Base-by-base conservation (phyloP, 805 yeast genomes). In the Candida easanensis region DNA sequence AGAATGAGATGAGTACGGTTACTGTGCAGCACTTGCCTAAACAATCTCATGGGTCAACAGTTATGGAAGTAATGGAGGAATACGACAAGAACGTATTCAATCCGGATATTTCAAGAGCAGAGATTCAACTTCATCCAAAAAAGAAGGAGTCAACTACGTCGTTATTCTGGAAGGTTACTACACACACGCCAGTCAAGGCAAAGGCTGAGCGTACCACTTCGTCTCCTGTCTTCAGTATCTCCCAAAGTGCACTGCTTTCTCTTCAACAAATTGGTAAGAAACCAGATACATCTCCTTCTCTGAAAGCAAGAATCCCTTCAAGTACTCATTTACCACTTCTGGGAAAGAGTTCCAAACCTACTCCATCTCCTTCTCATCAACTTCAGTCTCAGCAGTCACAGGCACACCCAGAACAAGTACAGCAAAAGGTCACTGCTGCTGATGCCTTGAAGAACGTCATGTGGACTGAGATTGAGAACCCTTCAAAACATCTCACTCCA, bases 1-100 rank as follows among this genome's bases (percentile, higher is more conserved):
- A 91, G 56, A 88, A 87, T 54, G 97, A 93, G 56, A 69, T 82
- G 44, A 79, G 81, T 50, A 79, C 84, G 11, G 77, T 84, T 7
- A 77, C 80, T 8, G 76, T 90, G 10, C 82, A 80, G 15, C 74
- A 82, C 39, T 64, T 89, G 39, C 72, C 69, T 1, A 45, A 59
- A n/a, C 10, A 26, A 44, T 21, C 46, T 37, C 45, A 46, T 20
- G 56, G 66, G 5, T 60, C 60, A 38, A 69, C 82, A 0, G 68
- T 82, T 28, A 51, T 72, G 1, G 83, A 79, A 28, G 73, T 81
- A 5, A 86, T 88, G 84, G 77, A 76, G 23, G 66, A 65, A 2
- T 86, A 87, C 54, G 98, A 91, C 55, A 60, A 66, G 2, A 69
- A 68, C 19, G 67, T 80, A 1, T 89, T 85, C 49, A 44, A 40